These are phyloP conservation scores for Proteromonas lacertae DNA, from an alignment of 352 stramenopile genomes.

Conservation along the genomic window DNA sequence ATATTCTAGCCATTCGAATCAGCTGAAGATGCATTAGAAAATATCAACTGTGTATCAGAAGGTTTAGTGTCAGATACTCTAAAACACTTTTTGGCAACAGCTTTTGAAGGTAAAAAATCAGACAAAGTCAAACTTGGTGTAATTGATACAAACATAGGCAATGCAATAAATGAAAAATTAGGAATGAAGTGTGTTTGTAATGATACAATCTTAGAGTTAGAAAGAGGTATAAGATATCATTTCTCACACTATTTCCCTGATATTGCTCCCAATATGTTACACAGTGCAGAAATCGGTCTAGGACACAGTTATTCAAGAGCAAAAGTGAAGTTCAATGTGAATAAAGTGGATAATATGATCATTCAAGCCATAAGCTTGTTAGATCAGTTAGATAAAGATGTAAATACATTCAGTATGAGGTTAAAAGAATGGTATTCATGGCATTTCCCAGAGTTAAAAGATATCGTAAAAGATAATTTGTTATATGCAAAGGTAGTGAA, in stretches of 20 bases:
- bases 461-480: constrained; percentile 99
- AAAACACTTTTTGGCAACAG: constrained; percentile 8
- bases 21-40: constrained; percentile 88
- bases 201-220: constrained; percentile 76
- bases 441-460: constrained; percentile 97
- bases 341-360: constrained; percentile 98
- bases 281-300: constrained; percentile 90
- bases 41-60: constrained; percentile 93
- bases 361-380: constrained; percentile 96
- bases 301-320: constrained; percentile 93
- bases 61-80: constrained; percentile 56
- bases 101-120: constrained; percentile 18
- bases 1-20: constrained; percentile 94
- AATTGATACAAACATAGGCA: constrained; percentile 59
- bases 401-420: constrained; percentile 99
- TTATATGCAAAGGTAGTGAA: constrained; percentile 80
- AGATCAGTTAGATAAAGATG: constrained; percentile 99
- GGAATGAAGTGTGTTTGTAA: constrained; percentile 71
- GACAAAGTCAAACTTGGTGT: constrained; percentile 19
- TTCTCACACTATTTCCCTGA: constrained; percentile 89
- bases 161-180: constrained; percentile 72
- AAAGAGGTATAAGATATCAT: constrained; percentile 76
- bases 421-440: constrained; percentile 98
- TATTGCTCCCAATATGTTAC: constrained; percentile 61
- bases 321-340: constrained; percentile 98